Conservation (phyloP, 306 rosid species). For the Potentilla sterilis region DNA sequence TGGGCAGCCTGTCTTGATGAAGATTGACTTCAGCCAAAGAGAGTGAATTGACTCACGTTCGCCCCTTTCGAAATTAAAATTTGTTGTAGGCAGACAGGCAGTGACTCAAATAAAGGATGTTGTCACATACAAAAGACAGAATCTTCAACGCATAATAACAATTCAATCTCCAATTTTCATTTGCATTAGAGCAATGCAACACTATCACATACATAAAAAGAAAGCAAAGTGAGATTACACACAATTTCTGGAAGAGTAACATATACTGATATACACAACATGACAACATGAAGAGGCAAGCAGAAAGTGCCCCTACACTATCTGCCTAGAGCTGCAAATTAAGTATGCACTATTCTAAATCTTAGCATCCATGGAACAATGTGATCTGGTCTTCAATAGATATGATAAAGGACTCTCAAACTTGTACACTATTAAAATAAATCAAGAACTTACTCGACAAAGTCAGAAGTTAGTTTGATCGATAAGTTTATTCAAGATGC, state of each 20-base stretch:
- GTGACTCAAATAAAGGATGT: background rate
- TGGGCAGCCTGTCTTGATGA: too few species aligned
- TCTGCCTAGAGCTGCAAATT: background rate
- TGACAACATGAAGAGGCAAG: background rate
- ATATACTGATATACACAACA: background rate
- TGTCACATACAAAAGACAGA: background rate
- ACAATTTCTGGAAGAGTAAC: too few species aligned
- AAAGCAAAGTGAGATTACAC: background rate
- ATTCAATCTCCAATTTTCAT: background rate
- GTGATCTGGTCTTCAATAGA: background rate
- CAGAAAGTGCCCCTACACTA: background rate
- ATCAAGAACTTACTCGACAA: slow-evolving; percentile 9
- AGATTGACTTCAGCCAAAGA: too few species aligned
- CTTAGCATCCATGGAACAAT: background rate
- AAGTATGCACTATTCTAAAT: background rate
- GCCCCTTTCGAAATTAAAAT: too few species aligned
- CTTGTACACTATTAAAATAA: background rate
- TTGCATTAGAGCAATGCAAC: background rate
- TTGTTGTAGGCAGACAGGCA: background rate
- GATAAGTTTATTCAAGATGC: slow-evolving; percentile 67
- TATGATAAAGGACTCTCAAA: background rate
- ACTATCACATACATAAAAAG: background rate
- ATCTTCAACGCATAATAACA: background rate
- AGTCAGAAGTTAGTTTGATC: slow-evolving; percentile 41
- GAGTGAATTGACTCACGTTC: too few species aligned